phyloP scores from a whole-genome alignment of 2,329 filamentous ascomycete genomes.

The Fusarium papillatum region DNA sequence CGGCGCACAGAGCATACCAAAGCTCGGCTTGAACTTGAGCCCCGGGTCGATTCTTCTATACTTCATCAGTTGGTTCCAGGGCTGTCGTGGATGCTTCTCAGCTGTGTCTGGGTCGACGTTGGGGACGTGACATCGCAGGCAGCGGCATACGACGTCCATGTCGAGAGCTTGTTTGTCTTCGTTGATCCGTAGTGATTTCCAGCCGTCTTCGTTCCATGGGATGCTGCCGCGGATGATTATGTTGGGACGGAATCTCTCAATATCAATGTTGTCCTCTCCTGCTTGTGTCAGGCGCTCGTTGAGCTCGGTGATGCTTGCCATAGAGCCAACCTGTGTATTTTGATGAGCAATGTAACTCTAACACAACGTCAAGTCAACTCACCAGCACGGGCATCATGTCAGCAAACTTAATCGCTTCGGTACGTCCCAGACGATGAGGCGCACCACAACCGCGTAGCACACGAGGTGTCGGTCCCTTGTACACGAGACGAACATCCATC shows the following conservation, averaged over 20 bases:
- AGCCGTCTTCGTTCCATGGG: conserved; percentile 74
- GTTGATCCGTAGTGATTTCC: conserved; percentile 69
- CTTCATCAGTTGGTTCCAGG: conserved; percentile 73
- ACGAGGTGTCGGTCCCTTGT: conserved; percentile 71
- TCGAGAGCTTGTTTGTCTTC: conserved; percentile 47
- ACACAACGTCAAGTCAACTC: conserved; percentile 31
- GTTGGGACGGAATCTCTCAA: conserved; percentile 75
- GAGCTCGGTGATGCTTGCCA: conserved; percentile 69
- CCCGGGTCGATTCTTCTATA: conserved; percentile 72
- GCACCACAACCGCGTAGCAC: conserved; percentile 68
- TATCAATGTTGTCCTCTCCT: conserved; percentile 62
- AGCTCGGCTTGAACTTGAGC: conserved; percentile 74
- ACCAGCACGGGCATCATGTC: conserved; percentile 53
- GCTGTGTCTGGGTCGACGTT: conserved; percentile 76
- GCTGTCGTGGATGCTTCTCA: conserved; percentile 68
- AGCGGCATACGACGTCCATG: conserved; percentile 70
- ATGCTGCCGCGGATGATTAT: conserved; percentile 68
- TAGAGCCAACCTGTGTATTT: conserved; percentile 67
- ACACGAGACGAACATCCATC: conserved; percentile 69
- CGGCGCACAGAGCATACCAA: conserved; percentile 75
- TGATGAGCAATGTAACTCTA: conserved; percentile 62
- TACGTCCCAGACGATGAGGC: conserved; percentile 65
- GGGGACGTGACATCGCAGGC: conserved; percentile 72
- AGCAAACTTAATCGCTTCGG: conserved; percentile 68
- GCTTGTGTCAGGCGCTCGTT: conserved; percentile 62